Evolutionary conservation across 441 rosid species (phyloP).

Genomic region (Pelargonium cotyledonis): DNA sequence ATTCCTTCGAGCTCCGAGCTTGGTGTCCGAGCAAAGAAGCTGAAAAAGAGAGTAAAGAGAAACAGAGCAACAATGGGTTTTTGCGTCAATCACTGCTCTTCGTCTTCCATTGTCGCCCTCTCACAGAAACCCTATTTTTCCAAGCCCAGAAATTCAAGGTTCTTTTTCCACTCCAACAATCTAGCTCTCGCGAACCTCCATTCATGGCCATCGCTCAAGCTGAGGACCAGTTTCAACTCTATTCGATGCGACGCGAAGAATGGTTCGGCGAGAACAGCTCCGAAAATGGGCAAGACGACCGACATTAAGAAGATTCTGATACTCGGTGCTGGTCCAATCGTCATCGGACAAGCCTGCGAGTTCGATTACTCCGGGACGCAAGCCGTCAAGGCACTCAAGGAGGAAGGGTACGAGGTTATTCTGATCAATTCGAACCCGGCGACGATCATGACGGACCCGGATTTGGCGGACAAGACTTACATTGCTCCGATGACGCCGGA

Average conservation of each 20-base stretch:
- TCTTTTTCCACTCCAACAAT: neutral
- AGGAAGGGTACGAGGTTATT: neutral
- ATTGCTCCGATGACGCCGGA: slow-evolving; percentile 87
- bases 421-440: neutral
- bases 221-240: neutral
- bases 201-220: neutral
- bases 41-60: too few species aligned
- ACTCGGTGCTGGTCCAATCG: neutral
- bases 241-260: neutral
- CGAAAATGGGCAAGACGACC: neutral
- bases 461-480: slow-evolving; percentile 36
- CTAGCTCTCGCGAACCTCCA: neutral
- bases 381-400: slow-evolving; percentile 3
- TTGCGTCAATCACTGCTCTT: neutral
- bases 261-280: neutral
- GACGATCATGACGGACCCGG: slow-evolving; percentile 3
- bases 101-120: neutral
- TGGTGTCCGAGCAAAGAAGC: too few species aligned
- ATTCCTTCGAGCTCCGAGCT: neutral
- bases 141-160: neutral
- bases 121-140: neutral
- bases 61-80: neutral
- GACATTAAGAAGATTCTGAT: slow-evolving; percentile 3
- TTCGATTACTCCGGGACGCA: slow-evolving; percentile 5
- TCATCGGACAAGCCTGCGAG: slow-evolving; percentile 2